These are phyloP conservation scores for Aspergillus biplanus DNA, from an alignment of 495 filamentous ascomycete genomes.

Conservation along the genomic window DNA sequence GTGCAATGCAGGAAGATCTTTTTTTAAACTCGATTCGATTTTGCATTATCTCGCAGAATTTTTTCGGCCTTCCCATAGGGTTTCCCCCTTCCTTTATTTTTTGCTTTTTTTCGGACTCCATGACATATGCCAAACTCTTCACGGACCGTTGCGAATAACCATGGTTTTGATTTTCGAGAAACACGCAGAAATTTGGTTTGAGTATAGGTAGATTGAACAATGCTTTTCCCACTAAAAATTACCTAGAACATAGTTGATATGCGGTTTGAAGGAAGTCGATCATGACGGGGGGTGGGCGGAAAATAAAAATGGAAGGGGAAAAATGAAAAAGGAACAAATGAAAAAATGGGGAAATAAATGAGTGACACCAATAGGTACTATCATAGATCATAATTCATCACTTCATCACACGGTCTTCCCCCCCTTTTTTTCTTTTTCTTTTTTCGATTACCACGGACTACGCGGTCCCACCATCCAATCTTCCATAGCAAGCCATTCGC, in stretches of 20 bases:
- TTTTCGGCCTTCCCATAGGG: not conserved
- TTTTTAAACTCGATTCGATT: conserved; percentile 6
- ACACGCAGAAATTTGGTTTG: not conserved
- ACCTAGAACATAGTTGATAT: not conserved
- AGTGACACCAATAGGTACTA: not conserved
- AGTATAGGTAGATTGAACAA: not conserved
- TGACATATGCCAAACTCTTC: conserved; percentile 14
- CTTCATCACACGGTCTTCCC: conserved; percentile 9
- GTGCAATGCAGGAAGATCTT: conserved; percentile 11
- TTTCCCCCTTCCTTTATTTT: conserved; percentile 4
- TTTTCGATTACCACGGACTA: conserved; percentile 48
- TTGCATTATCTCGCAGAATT: conserved; percentile 9
- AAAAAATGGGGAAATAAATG: conserved; percentile 16
- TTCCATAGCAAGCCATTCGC: conserved; percentile 90
- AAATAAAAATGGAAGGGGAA: conserved; percentile 1
- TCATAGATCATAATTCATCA: conserved; percentile 17
- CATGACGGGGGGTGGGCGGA: too few relatives aligned
- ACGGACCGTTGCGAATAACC: not conserved
- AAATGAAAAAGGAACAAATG: conserved; percentile 20
- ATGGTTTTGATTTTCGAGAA: not conserved
- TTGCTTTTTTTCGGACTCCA: not conserved
- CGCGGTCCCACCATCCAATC: conserved; percentile 88
- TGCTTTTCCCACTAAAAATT: not conserved
- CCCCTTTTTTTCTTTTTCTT: not conserved
- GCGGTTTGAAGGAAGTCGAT: not conserved